These are phyloP conservation scores for Nevesoporus exiguus DNA, from an alignment of 768 basidiomycete species.

Conservation along the genomic window DNA sequence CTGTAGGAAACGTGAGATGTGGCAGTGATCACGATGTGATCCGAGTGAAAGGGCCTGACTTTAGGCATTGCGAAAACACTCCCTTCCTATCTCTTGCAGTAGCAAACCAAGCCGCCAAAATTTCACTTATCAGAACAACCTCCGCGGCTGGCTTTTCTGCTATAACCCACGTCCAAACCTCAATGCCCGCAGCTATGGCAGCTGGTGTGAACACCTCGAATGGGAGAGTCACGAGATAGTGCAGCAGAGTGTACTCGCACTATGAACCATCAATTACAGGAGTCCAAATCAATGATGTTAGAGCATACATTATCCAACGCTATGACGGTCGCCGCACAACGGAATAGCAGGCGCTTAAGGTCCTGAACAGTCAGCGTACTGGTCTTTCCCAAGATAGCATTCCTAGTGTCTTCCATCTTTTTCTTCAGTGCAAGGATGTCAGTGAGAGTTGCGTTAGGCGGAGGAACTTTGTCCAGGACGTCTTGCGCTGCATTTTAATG, in stretches of 20 bases:
- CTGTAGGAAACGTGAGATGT: conserved; percentile 40
- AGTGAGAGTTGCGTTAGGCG: conserved; percentile 51
- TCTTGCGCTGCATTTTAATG: conserved; percentile 43
- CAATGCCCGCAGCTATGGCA: conserved; percentile 81
- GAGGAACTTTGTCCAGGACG: conserved; percentile 58
- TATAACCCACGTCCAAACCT: conserved; percentile 96
- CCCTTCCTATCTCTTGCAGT: conserved; percentile 78
- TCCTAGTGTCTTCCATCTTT: conserved; percentile 63
- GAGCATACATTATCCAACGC: conserved; percentile 55
- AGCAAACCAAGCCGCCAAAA: conserved; percentile 82
- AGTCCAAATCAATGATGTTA: not conserved
- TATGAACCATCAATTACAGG: conserved; percentile 30
- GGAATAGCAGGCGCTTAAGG: conserved; percentile 79
- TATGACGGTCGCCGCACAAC: conserved; percentile 80
- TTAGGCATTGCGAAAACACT: conserved; percentile 74
- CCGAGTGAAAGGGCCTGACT: conserved; percentile 50
- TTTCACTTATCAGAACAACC: conserved; percentile 79
- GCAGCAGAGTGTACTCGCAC: conserved; percentile 83
- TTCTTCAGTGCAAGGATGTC: conserved; percentile 65
- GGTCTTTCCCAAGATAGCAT: conserved; percentile 67
- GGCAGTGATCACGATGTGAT: not conserved
- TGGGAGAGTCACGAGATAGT: conserved; percentile 83
- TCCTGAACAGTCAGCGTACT: conserved; percentile 78
- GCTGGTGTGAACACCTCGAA: conserved; percentile 87
- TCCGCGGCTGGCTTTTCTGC: conserved; percentile 81